Evolutionary conservation across 441 rosid genomes (phyloP), one percentile per base, ranked within the genome.

Genomic region (Erodium moschatum): DNA sequence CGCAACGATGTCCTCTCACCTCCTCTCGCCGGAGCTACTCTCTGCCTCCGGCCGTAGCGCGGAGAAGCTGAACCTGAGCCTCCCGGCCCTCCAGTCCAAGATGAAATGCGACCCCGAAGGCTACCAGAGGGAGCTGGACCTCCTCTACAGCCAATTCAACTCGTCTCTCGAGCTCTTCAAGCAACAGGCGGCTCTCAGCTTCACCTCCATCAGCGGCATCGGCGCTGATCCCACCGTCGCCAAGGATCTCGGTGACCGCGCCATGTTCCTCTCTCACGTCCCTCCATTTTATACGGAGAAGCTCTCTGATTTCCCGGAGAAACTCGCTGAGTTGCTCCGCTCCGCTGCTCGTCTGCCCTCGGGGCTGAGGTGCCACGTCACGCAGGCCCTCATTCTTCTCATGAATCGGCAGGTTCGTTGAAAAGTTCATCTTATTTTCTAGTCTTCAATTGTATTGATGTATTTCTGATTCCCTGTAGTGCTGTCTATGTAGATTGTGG

Each of bases 71-170:
- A 89, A 87, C 67, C 87, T 91, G 0, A 58, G 63, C 63, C 29
- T 58, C 29, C 85, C 84, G 5, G 18, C 76, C 9, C 92, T 89
- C 56, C 97, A 87, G 44, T 88, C 91, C 2, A 91, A 91, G 78
- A 88, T 94, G 90, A 91, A 94, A 60, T 70, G 78, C 46, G 99
- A 91, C 69, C 96, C 98, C 0, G 90, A 91, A 24, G 96, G 97
- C 11, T 91, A 89, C 74, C 86, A 73, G 66, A 74, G 88, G 13
- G 97, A 94, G 76, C 94, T 91, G 52, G 74, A 67, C 3, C 80
- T 87, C 16, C 76, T 94, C 42, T 84, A 85, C 81, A 81, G 78
- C 70, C 97, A 91, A 76, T 91, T 94, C 89, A 82, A 84, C 62
- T 83, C 90, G 6, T 85, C 90, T 73, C 78, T 89, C 71, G 96